Evolutionary conservation across 495 filamentous ascomycete genomes (phyloP), one percentile per base, ranked within the genome.

Genomic region (Neurospora terricola): DNA sequence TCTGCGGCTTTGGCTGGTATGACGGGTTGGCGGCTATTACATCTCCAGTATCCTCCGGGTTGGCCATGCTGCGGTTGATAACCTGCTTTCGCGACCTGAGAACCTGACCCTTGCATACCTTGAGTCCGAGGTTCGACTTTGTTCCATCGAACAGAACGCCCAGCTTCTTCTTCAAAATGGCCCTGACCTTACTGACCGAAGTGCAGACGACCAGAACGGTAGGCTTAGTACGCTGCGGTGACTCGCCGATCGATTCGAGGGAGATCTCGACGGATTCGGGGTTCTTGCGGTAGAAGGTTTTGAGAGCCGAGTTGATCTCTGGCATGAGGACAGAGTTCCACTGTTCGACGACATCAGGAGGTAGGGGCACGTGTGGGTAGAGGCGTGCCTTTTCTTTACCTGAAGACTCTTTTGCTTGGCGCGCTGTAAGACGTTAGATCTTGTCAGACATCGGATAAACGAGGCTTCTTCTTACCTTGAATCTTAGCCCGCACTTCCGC

Each of bases 161-260:
- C 38, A 93, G 87, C 76, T 90, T 89, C 78, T 91, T 91, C 78
- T 91, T 91, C 38, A 94, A 72, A 5, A 91, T 91, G 11, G 88
- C 87, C 39, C 90, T 83, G 62, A 93, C 91, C 76, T 90, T 92
- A 72, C 87, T 86, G 4, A 91, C 90, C 27, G 90, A 93, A 0
- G 86, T 88, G 75, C 92, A 94, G 18, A 91, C 87, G 16, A 94
- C 90, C n/a, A 91, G 87, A 2, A 93, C 90, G 0, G 92, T 94
- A 8, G 91, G 92, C 74, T 86, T 88, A 7, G 90, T 90, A 16
- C 84, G 86, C 69, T 91, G 87, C 2, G 87, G 79, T 0, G 87
- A 87, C 69, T 92, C 90, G 70, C 92, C 92, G 38, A 92, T 89
- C 78, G 91, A 92, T 79, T 92, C 91, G 16, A 93, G 84, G 30